Percentiles rank a stretch among this genome's conserved stretches.
These are phyloP conservation scores for Aspergillus niger DNA, from an alignment of 2,329 filamentous ascomycete species.

Conservation along the genomic window DNA sequence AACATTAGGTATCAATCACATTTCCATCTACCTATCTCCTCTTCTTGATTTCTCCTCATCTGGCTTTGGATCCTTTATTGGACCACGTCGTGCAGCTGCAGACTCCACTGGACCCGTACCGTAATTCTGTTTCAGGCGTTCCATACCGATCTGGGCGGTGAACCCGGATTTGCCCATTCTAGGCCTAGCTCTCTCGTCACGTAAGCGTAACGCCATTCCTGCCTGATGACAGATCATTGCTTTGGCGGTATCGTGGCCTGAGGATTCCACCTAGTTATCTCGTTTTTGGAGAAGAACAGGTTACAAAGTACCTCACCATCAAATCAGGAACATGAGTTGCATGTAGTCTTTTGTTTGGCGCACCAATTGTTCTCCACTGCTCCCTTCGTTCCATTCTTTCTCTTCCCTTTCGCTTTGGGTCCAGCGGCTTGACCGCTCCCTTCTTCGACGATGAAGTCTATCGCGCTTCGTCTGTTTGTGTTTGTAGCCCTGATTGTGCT, in stretches of 20 bases:
- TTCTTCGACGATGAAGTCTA: conserved; percentile 66
- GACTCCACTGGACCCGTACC: not conserved
- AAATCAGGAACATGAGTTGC: not conserved
- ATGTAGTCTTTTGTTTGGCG: not conserved
- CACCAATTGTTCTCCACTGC: not conserved
- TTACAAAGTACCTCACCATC: not conserved
- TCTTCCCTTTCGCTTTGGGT: conserved; percentile 17
- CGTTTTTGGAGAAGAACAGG: not conserved
- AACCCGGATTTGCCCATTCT: not conserved
- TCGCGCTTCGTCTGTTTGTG: conserved; percentile 64
- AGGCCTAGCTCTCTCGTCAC: not conserved
- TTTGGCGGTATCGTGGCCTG: conserved; percentile 5
- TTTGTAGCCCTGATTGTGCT: conserved; percentile 69
- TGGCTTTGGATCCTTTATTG: conserved; percentile 16
- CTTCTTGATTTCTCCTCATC: conserved; percentile 13
- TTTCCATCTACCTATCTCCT: conserved; percentile 1
- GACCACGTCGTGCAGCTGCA: conserved; percentile 23
- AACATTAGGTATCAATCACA: conserved; percentile 2
- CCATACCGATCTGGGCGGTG: not conserved
- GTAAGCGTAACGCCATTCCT: conserved; percentile 13
- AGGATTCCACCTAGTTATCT: not conserved
- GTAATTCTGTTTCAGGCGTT: not conserved
- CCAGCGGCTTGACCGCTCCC: conserved; percentile 29
- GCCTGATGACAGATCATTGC: conserved; percentile 16
- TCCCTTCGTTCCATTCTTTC: not conserved